A percentile compares a stretch with the other conserved stretches of the same genome.
These are phyloP conservation scores for Boletus insuetus DNA, from an alignment of 768 basidiomycete genomes.

Conservation along the genomic window DNA sequence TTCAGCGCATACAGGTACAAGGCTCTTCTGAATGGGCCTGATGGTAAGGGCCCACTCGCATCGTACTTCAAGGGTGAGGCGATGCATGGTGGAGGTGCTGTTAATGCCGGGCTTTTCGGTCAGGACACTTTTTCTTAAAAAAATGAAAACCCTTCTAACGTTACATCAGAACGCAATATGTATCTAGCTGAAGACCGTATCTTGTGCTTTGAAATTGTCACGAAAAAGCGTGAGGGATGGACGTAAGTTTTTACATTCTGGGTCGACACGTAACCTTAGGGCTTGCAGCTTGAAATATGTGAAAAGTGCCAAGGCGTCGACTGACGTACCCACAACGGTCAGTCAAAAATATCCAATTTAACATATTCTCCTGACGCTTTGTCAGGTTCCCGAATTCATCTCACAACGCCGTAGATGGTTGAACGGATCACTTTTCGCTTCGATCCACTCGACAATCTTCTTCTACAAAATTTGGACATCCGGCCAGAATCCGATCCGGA, in stretches of 20 bases:
- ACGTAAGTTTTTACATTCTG: slow-evolving; percentile 45
- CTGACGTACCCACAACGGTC: slow-evolving; percentile 89
- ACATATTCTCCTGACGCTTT: not conserved
- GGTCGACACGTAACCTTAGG: not conserved
- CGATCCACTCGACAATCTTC: slow-evolving; percentile 89
- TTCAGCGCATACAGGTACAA: slow-evolving; percentile 91
- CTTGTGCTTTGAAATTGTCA: slow-evolving; percentile 90
- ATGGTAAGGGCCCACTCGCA: slow-evolving; percentile 86
- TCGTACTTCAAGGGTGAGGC: slow-evolving; percentile 93
- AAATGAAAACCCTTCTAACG: not conserved
- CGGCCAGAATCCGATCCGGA: slow-evolving; percentile 86
- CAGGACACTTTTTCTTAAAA: slow-evolving; percentile 1
- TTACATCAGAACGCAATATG: slow-evolving; percentile 71
- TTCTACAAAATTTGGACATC: slow-evolving; percentile 87
- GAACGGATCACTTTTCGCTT: slow-evolving; percentile 90
- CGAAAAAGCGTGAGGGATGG: slow-evolving; percentile 84
- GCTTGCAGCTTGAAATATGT: slow-evolving; percentile 72
- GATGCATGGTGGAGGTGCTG: slow-evolving; percentile 65
- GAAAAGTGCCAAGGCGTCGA: slow-evolving; percentile 91
- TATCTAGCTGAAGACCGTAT: slow-evolving; percentile 91
- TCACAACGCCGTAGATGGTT: slow-evolving; percentile 89
- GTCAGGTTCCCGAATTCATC: slow-evolving; percentile 85
- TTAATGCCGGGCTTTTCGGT: slow-evolving; percentile 67
- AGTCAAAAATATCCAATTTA: slow-evolving; percentile 9
- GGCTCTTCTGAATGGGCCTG: slow-evolving; percentile 80